Conservation (phyloP, 257 asterid genomes). For the Solanum piurae region DNA sequence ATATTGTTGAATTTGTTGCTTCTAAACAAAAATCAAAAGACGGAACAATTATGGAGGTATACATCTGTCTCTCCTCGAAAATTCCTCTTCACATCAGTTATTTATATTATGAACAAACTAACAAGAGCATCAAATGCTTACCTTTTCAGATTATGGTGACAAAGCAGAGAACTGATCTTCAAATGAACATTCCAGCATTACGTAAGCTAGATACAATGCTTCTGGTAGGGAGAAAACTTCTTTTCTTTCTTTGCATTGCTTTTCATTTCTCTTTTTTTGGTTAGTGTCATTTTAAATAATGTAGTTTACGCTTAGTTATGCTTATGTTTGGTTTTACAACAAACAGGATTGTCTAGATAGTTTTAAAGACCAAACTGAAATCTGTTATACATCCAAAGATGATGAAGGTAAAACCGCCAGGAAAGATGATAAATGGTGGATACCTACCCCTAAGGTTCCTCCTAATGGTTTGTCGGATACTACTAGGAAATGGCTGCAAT, state of each 20-base stretch:
- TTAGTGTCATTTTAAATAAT: not conserved
- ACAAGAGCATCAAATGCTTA: not conserved
- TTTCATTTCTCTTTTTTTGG: not conserved
- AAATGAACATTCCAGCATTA: slow-evolving; percentile 74
- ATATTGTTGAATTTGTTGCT: slow-evolving; percentile 85
- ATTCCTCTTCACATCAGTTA: not conserved
- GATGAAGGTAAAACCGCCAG: slow-evolving; percentile 29
- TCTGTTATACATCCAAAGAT: slow-evolving; percentile 37
- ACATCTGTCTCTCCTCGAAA: not conserved
- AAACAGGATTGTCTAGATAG: slow-evolving; percentile 78
- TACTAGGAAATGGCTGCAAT: slow-evolving; percentile 61
- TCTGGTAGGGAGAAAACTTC: slow-evolving; percentile 30
- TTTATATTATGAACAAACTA: not conserved
- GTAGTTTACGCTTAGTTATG: not conserved
- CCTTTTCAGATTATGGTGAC: slow-evolving; percentile 61
- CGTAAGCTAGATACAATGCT: slow-evolving; percentile 79
- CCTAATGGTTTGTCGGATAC: slow-evolving; percentile 57
- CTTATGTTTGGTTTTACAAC: not conserved
- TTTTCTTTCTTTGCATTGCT: not conserved
- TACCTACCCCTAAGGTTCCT: slow-evolving; percentile 78
- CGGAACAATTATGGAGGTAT: slow-evolving; percentile 67
- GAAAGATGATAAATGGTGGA: slow-evolving; percentile 83
- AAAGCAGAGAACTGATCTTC: slow-evolving; percentile 66
- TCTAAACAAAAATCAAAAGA: slow-evolving; percentile 62
- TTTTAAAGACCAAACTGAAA: slow-evolving; percentile 68